phyloP scores from a whole-genome alignment of 1,139 yeast species.

The Geotrichum siamense region DNA sequence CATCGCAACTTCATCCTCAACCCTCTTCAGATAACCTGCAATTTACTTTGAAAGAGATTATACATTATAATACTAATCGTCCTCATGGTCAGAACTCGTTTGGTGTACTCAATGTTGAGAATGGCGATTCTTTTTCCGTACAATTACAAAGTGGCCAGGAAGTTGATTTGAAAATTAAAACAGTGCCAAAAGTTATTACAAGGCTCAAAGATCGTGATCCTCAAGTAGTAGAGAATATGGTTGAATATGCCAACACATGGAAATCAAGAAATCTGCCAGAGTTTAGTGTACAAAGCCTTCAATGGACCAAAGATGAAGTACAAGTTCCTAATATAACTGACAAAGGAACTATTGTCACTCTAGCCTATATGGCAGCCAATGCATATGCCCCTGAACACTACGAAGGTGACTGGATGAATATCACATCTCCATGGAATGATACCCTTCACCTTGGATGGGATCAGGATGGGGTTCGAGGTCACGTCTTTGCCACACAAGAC shows the following conservation, averaged over 20 bases:
- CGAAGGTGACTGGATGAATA: constrained; percentile 85
- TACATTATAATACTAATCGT: constrained; percentile 15
- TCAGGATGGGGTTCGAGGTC: constrained; percentile 79
- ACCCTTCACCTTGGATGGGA: constrained; percentile 69
- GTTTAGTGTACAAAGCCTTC: constrained; percentile 22
- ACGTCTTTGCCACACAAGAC: constrained; percentile 66
- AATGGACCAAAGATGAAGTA: constrained; percentile 34
- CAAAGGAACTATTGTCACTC: constrained; percentile 58
- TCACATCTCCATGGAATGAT: constrained; percentile 52
- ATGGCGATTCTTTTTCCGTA: not conserved
- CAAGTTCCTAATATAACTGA: constrained; percentile 69
- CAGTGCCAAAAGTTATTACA: constrained; percentile 30
- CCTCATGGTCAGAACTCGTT: constrained; percentile 11
- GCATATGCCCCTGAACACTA: constrained; percentile 79
- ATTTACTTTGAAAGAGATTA: constrained; percentile 14
- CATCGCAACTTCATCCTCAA: not conserved
- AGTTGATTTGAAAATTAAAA: not conserved
- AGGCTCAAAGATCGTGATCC: constrained; percentile 57
- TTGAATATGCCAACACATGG: constrained; percentile 46
- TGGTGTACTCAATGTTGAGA: constrained; percentile 13
- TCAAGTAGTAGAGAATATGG: constrained; percentile 55
- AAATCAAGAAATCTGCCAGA: constrained; percentile 18
- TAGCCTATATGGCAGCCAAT: constrained; percentile 84
- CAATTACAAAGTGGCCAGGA: not conserved
- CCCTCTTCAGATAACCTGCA: not conserved